Base-by-base conservation (phyloP, 1,139 yeast genomes). In the Waltiozyma sp. region DNA sequence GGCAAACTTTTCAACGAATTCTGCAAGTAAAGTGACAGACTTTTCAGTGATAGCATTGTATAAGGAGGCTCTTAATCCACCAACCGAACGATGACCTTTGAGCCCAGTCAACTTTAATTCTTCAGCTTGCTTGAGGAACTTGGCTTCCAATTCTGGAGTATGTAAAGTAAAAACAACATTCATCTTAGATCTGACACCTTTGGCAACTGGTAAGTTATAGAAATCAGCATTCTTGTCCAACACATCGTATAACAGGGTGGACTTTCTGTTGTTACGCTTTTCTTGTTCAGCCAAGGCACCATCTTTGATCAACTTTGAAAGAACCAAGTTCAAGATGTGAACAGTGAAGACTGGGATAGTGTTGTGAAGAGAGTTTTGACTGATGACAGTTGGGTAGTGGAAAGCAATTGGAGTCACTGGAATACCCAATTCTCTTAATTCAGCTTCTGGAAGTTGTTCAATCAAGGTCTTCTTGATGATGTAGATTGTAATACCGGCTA, bases 71-170 rank as follows among this genome's bases (percentile, higher is more conserved):
- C 98, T 81, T 66, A 89, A 83, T 36, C 98, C 98, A 40, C 97
- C 97, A 40, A 91, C 97, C 10, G 96, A 85, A 62, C 98, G 77
- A 62, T 91, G 97, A 24, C 98, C 98, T 66, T 89, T 87, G 56
- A 91, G 71, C 4, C 96, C 97, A 14, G 77, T 66, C 50, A 89
- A 69, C 19, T 67, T 69, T 37, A 60, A 69, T 38, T 65, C 73
- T 23, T 75, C 77, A 3, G 87, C 84, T 42, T 71, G 77, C 48
- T 75, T 66, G 48, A 89, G 59, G 64, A 89, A 89, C 49, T 44
- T 66, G 3, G 72, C 71, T 56, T 88, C 96, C 45, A 77, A 62
- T 2, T 75, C 84, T 35, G 70, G 75, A 35, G 76, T 74, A 38
- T 66, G 63, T 41, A 87, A 64, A 24, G 86, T 87, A 70, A 91